These are phyloP conservation scores for Hypoxylon sp. DNA, from an alignment of 2,329 filamentous ascomycete genomes.

Conservation along the genomic window DNA sequence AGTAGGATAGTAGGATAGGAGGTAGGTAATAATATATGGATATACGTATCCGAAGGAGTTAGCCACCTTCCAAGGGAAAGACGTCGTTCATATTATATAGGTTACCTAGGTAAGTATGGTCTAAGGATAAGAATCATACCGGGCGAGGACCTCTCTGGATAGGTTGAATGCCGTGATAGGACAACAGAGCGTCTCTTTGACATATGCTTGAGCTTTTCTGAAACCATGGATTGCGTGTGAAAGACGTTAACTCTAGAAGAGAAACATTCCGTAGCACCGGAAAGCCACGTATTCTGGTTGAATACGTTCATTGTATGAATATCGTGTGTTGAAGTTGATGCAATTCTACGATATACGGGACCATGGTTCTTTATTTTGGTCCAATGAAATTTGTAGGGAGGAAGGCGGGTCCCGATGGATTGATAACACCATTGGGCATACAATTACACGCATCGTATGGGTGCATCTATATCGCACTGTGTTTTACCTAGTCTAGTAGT, in stretches of 20 bases:
- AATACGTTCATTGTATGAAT: constrained; percentile 24
- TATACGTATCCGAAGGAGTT: constrained; percentile 2
- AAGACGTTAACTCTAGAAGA: not conserved
- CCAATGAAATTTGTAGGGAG: too few species aligned
- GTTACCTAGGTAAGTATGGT: not conserved
- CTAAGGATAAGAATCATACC: not conserved
- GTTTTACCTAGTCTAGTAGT: too few species aligned
- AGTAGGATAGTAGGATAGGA: not conserved
- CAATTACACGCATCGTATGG: too few species aligned
- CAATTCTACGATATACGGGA: constrained; percentile 29
- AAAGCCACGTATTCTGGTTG: constrained; percentile 20
- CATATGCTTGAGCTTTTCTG: not conserved
- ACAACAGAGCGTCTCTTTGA: constrained; percentile 2
- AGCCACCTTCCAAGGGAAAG: not conserved
- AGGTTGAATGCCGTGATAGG: not conserved
- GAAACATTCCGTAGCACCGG: not conserved
- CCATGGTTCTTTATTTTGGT: constrained; percentile 13
- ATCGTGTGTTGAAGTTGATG: constrained; percentile 35
- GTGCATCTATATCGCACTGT: too few species aligned
- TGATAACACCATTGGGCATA: too few species aligned
- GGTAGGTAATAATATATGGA: not conserved
- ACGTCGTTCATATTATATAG: not conserved
- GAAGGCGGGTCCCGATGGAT: too few species aligned
- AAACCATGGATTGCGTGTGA: constrained; percentile 14
- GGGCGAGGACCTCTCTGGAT: not conserved